These are phyloP conservation scores for Starmerella potacharoeniae DNA, from an alignment of 805 yeast species.

Conservation along the genomic window DNA sequence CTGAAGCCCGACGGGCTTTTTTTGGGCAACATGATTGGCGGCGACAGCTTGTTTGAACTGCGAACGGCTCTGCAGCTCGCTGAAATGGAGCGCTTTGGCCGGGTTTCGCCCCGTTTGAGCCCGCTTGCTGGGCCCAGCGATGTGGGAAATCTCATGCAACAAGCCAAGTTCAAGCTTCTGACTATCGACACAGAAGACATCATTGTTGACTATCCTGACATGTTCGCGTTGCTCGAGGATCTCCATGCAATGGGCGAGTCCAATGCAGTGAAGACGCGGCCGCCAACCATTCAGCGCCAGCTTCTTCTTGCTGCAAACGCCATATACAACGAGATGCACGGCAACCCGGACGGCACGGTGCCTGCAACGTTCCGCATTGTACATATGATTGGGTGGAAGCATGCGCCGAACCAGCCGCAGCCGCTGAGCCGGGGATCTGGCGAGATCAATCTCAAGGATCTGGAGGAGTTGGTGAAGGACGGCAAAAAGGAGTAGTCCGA, in stretches of 20 bases:
- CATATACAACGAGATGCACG: constrained; percentile 61
- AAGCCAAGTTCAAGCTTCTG: constrained; percentile 66
- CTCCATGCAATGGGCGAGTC: constrained; percentile 77
- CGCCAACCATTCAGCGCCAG: constrained; percentile 43
- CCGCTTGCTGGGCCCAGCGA: constrained; percentile 73
- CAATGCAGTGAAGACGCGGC: constrained; percentile 43
- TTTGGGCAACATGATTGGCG: constrained; percentile 71
- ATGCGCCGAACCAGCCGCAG: constrained; percentile 54
- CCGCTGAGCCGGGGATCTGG: constrained; percentile 68
- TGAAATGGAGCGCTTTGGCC: constrained; percentile 67
- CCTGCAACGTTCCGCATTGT: constrained; percentile 74
- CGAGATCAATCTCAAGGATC: constrained; percentile 54
- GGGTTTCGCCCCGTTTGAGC: constrained; percentile 68
- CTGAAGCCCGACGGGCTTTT: constrained; percentile 73
- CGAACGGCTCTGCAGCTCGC: constrained; percentile 73
- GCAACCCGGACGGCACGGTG: constrained; percentile 46
- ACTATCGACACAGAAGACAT: constrained; percentile 80
- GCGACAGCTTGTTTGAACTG: constrained; percentile 74
- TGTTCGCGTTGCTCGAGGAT: constrained; percentile 55
- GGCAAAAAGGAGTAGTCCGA: background rate
- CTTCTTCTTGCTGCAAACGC: constrained; percentile 64
- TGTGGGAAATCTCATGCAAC: constrained; percentile 58
- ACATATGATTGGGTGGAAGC: constrained; percentile 85
- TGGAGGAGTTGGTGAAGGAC: constrained; percentile 19
- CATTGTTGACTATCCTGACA: constrained; percentile 65